Evolutionary conservation across 441 rosid species (phyloP).

Genomic region (Pelargonium fulgidum): DNA sequence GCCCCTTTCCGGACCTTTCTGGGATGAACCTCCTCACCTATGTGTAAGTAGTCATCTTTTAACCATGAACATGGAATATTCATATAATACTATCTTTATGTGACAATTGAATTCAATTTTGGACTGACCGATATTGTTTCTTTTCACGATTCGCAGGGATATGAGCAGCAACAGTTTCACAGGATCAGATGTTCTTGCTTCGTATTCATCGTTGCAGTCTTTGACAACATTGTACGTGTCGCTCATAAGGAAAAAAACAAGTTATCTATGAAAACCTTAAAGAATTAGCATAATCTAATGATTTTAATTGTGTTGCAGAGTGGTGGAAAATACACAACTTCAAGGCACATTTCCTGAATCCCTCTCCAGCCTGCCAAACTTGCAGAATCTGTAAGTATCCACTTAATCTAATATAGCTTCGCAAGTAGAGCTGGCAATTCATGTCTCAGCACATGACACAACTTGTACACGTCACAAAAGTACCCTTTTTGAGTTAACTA

Average conservation of each 20-base stretch:
- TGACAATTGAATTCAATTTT: not conserved
- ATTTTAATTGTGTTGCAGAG: constrained; percentile 34
- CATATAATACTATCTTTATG: not conserved
- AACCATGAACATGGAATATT: too few relatives aligned
- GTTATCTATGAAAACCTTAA: not conserved
- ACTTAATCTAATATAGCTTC: not conserved
- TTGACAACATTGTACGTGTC: constrained; percentile 61
- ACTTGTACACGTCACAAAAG: too few relatives aligned
- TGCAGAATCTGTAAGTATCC: constrained; percentile 56
- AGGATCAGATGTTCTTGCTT: constrained; percentile 40
- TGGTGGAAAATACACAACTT: constrained; percentile 47
- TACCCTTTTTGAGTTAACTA: too few relatives aligned
- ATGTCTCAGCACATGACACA: too few relatives aligned
- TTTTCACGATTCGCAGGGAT: constrained; percentile 44
- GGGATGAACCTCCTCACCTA: constrained; percentile 45
- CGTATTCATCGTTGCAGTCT: constrained; percentile 39
- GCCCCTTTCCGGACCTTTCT: constrained; percentile 54
- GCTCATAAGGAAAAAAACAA: not conserved
- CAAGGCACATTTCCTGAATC: constrained; percentile 43
- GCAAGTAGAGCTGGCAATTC: too few relatives aligned
- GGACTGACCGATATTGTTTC: not conserved
- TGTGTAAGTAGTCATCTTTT: constrained; percentile 41
- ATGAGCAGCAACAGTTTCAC: constrained; percentile 64
- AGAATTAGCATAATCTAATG: constrained; percentile 5
- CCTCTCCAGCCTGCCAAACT: constrained; percentile 43